Base-by-base conservation (phyloP, 163 green algal species). In the Chlamydomonas reinhardtii region DNA sequence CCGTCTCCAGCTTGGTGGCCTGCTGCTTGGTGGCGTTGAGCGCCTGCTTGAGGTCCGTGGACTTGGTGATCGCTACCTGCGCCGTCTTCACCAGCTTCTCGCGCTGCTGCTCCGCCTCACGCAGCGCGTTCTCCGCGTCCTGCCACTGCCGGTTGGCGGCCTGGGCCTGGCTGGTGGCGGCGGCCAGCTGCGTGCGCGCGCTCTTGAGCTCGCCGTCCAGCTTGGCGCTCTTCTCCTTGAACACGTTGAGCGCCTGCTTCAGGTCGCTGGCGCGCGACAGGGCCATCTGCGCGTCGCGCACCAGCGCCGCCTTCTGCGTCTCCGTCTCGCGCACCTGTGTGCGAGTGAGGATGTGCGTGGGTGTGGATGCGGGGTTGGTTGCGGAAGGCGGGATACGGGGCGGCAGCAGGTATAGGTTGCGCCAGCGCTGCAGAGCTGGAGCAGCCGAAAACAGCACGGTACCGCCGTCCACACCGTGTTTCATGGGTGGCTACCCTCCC, bases 221-320 rank as follows among this genome's bases (percentile, higher is more conserved):
- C 78, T 85, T 85, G 65, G 65, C 66, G 22, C 65, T 76, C 78
- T 86, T 86, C 69, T 86, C 68, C 66, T 86, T 86, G 52, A 86
- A 86, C 69, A 78, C 69, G 69, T 86, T 86, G 68, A 86, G 79
- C 54, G 79, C 79, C 66, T 86, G 79, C 79, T 86, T 86, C 22
- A 86, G 79, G 70, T 86, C 79, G 9, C 61, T 37, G 11, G 52
- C 54, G 34, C 37, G 61, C 69, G 52, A 64, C 22, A 86, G 79
- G n/a, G 79, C 79, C 79, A 86, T 65, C 79, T 86, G 79, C 32
- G 79, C 79, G 69, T 86, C 79, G 20, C 79, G 79, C 79, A 86
- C 54, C 52, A 86, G 79, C 27, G 61, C 69, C 52, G 52, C 52
- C 79, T 86, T 86, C 79, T 86, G 79, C 27, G 52, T 32, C 79